Percentiles rank a stretch among this genome's conserved stretches.
Conservation (phyloP, 2,329 filamentous ascomycete species). For the Ophiostoma ulmi region DNA sequence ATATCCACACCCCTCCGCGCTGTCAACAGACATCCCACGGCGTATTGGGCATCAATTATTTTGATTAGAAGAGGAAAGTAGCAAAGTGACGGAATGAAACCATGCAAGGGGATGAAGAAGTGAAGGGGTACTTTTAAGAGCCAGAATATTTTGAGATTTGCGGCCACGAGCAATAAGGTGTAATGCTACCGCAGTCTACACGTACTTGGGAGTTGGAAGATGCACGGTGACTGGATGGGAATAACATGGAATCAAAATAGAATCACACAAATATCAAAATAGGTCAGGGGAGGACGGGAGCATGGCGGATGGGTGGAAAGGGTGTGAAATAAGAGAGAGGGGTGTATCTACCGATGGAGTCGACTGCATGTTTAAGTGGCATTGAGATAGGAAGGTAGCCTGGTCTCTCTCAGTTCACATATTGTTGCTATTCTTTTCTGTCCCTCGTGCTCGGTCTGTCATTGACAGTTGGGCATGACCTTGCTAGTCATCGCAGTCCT, state of each 20-base stretch:
- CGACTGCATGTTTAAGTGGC: neutral
- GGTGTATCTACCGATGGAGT: neutral
- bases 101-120: conserved; percentile 1
- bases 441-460: neutral
- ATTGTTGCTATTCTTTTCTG: neutral
- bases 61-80: neutral
- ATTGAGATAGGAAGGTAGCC: neutral
- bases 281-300: neutral
- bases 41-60: neutral
- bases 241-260: neutral
- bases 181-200: neutral
- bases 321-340: neutral
- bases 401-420: neutral
- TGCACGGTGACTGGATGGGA: neutral
- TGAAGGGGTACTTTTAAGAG: neutral
- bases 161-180: neutral
- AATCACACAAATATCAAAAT: neutral
- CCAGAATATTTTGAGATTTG: neutral
- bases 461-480: neutral
- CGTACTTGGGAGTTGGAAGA: neutral
- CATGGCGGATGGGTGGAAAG: neutral
- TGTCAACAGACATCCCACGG: neutral
- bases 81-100: neutral
- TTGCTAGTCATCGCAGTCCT: neutral
- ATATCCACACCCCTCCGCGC: neutral